Evolutionary conservation across 2,329 filamentous ascomycete genomes (phyloP).

Genomic region (Beauveria medogensis): DNA sequence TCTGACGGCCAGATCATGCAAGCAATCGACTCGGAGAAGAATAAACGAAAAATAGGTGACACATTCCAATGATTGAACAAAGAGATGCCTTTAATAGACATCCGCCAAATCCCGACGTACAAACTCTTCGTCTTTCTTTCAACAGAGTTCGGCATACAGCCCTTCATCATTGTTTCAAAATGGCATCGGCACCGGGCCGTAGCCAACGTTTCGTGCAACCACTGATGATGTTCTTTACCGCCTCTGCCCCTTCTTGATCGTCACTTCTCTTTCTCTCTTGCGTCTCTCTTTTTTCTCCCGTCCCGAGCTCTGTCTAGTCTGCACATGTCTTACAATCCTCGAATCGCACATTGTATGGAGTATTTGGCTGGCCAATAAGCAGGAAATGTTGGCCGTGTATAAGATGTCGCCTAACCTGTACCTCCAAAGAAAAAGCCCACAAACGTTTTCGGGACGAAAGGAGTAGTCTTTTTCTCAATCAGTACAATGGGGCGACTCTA

Average conservation of each 20-base stretch:
- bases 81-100: background rate
- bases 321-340: background rate
- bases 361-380: background rate
- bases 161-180: too few species aligned
- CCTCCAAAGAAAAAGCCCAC: background rate
- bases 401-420: background rate
- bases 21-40: background rate
- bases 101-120: too few species aligned
- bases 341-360: background rate
- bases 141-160: too few species aligned
- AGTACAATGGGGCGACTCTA: background rate
- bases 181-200: background rate
- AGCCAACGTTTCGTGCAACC: background rate
- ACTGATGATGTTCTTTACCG: background rate
- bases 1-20: background rate
- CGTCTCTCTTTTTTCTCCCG: background rate
- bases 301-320: background rate
- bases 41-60: too few species aligned
- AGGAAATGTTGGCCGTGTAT: background rate
- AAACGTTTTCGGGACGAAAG: background rate
- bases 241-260: background rate
- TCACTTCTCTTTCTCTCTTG: background rate
- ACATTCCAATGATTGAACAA: background rate
- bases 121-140: too few species aligned
- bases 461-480: conserved; percentile 2